Evolutionary conservation across 176 grass and related monocot genomes (phyloP).

Genomic region (Cenchrus americanus): DNA sequence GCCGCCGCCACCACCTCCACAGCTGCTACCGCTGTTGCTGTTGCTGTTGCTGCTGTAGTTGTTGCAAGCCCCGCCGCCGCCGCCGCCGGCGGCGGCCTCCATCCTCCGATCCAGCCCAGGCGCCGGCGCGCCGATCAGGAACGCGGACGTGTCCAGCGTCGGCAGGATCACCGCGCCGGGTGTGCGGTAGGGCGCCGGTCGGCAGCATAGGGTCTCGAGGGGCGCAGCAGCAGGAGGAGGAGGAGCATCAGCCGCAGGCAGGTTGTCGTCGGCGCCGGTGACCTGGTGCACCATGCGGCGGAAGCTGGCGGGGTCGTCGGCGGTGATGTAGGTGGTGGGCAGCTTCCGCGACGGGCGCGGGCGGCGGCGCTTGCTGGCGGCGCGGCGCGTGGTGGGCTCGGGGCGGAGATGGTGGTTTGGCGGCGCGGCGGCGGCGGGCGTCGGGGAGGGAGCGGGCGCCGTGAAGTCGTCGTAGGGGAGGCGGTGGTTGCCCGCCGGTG

Average conservation of each 20-base stretch:
- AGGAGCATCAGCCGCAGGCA: neutral
- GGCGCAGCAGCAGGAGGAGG: neutral
- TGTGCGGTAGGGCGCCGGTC: neutral
- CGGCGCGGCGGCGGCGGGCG: neutral
- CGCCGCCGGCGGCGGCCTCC: neutral
- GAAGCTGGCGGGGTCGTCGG: slow-evolving; percentile 53
- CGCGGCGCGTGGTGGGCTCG: neutral
- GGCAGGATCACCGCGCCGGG: neutral
- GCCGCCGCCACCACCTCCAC: neutral
- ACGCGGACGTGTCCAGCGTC: slow-evolving; percentile 56
- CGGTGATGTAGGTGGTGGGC: slow-evolving; percentile 58
- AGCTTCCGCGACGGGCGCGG: slow-evolving; percentile 45
- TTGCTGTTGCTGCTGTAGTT: neutral
- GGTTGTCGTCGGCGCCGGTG: slow-evolving; percentile 46
- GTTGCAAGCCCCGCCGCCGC: neutral
- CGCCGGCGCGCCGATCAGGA: slow-evolving; percentile 9
- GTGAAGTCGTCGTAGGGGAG: slow-evolving; percentile 7
- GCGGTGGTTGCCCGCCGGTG: no score
- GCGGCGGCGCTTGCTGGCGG: slow-evolving; percentile 42
- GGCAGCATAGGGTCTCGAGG: neutral
- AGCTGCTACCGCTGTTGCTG: no score
- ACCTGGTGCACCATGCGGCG: slow-evolving; percentile 56
- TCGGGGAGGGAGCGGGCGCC: neutral
- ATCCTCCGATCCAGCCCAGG: no score
- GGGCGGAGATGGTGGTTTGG: neutral